Evolutionary conservation across 1,284 basidiomycete species (phyloP).

Genomic region (Gymnopus androsaceus): DNA sequence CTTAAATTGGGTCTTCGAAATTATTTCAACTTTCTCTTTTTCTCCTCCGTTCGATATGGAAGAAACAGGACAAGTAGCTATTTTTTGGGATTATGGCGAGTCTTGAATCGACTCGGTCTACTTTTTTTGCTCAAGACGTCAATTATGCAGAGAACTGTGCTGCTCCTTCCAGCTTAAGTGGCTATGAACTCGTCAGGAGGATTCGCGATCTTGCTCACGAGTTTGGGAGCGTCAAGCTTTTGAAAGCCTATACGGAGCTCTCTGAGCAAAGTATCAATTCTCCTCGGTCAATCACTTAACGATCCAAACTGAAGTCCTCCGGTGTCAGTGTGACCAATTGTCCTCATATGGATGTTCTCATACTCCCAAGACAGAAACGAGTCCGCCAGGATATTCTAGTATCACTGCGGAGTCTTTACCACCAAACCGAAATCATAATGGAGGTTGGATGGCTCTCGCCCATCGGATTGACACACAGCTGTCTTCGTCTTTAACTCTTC

Average conservation of each 20-base stretch:
- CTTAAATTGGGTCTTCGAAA: too few relatives aligned
- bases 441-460: too few relatives aligned
- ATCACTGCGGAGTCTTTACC: too few relatives aligned
- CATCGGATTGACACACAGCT: too few relatives aligned
- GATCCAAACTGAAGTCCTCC: slow-evolving; percentile 41
- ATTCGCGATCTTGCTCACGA: slow-evolving; percentile 43
- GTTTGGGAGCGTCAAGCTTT: slow-evolving; percentile 46
- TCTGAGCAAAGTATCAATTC: slow-evolving; percentile 25
- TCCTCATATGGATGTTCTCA: slow-evolving; percentile 27
- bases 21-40: background rate
- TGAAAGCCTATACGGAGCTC: slow-evolving; percentile 57
- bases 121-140: slow-evolving; percentile 1
- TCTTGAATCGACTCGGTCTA: slow-evolving; percentile 11
- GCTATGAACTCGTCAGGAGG: slow-evolving; percentile 45
- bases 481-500: too few relatives aligned
- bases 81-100: slow-evolving; percentile 68
- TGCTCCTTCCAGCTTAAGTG: slow-evolving; percentile 44
- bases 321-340: slow-evolving; percentile 45
- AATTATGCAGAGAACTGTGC: slow-evolving; percentile 53
- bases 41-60: background rate
- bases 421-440: too few relatives aligned
- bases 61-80: slow-evolving; percentile 39
- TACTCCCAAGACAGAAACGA: too few relatives aligned
- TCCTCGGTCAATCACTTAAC: slow-evolving; percentile 16
- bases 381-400: too few relatives aligned